Evolutionary conservation across 805 yeast genomes (phyloP), one percentile per base, ranked within the genome.

Genomic region (Pichia sporocuriosa): DNA sequence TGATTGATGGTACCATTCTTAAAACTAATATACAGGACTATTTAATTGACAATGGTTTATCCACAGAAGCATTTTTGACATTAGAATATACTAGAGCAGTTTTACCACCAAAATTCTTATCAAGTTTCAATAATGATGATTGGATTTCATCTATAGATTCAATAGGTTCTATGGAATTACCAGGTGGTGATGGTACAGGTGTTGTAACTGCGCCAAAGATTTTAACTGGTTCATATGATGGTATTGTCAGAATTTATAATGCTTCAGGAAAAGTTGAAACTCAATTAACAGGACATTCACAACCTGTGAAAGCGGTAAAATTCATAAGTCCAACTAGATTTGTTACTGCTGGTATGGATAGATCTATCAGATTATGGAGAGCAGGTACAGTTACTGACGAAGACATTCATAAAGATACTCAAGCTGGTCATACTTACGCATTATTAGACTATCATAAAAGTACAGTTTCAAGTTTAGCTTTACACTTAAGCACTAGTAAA

Each of bases 71-170:
- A 1, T 76, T 81, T 40, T 61, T 93, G 47, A 78, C 78, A 23
- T 67, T 93, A 35, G 98, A 93, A 58, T 93, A 93, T 66, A 86
- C 96, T 11, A 74, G 95, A 51, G 88, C 96, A 1, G 82, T 88
- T 29, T 72, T 90, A 39, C 98, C 98, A 16, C 98, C 98, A n/a
- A 79, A 90, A 21, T 89, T 77, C 56, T 68, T 88, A 49, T 87
- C 94, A 3, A 81, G 95, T 34, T 93, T 82, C 63, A 77, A 79
- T 56, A 88, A 90, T 57, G 96, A 90, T 48, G 98, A 93, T 63
- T 93, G 98, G 98, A 77, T 93, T 20, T 85, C 96, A 19, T 74
- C 94, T 1, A 71, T 83, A 21, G 77, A 77, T 56, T 61, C 81
- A 5, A 48, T 60, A 43, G 56, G 52, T 46, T 68, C 62, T 10